These are phyloP conservation scores for Suhomyces choctaworum DNA, from an alignment of 1,139 yeast genomes.

Conservation along the genomic window DNA sequence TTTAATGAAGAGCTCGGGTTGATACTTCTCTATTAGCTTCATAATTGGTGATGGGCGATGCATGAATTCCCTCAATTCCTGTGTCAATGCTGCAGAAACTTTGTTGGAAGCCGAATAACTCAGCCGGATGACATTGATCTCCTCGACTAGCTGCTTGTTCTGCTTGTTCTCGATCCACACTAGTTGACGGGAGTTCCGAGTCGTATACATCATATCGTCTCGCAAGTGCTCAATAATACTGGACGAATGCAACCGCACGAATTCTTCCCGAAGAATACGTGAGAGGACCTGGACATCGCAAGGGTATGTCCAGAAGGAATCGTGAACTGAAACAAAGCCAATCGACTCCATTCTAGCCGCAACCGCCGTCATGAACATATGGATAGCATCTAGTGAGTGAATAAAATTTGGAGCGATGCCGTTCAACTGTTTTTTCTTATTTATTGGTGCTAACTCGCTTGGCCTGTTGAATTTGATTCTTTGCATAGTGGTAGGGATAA, in stretches of 20 bases:
- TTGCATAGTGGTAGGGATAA: conserved; percentile 30
- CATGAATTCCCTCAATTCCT: conserved; percentile 18
- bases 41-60: conserved; percentile 8
- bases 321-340: conserved; percentile 45
- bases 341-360: conserved; percentile 22
- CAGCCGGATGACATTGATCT: conserved; percentile 17
- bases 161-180: conserved; percentile 32
- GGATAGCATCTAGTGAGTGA: conserved; percentile 46
- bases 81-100: conserved; percentile 10
- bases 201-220: conserved; percentile 27
- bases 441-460: conserved; percentile 24
- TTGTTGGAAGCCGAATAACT: conserved; percentile 7
- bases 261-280: conserved; percentile 31
- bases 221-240: conserved; percentile 29
- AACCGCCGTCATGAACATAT: conserved; percentile 39
- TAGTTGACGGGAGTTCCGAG: conserved; percentile 32
- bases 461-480: conserved; percentile 22
- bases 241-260: conserved; percentile 35
- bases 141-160: conserved; percentile 20
- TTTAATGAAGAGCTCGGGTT: conserved; percentile 25
- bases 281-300: conserved; percentile 31
- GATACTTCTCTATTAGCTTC: conserved; percentile 18
- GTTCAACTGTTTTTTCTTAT: conserved; percentile 34
- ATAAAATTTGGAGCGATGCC: conserved; percentile 49
- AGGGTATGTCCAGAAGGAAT: conserved; percentile 48